Base-by-base conservation (phyloP, 2,329 filamentous ascomycete genomes). In the Stagonosporopsis rhizophila region DNA sequence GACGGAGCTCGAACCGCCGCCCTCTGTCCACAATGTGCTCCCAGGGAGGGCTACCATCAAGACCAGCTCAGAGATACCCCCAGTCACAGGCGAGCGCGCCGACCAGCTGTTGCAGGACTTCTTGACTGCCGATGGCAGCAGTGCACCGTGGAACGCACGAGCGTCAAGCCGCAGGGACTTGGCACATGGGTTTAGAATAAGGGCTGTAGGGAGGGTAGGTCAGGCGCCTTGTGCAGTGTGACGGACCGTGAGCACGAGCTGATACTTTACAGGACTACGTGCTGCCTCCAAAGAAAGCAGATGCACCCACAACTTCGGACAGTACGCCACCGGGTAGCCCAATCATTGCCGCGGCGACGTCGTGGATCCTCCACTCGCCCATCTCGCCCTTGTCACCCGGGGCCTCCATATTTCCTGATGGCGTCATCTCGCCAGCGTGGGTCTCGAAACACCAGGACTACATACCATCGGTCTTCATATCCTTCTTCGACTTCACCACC, bases 321-420 rank as follows among this genome's bases (percentile, higher is more conserved):
- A 72, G 80, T 47, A 80, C 80, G 45, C 70, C 83, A 83, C 56
- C 87, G 12, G 59, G 66, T 23, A 74, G 86, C 60, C 83, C 82
- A 65, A 84, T 84, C 32, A 79, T 77, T 58, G 78, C 82, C 51
- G 77, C 82, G 66, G 71, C 68, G 35, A 68, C 68, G 15, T 72
- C 70, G 44, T 78, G 77, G 56, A 80, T 87, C n/a, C 79, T 96
- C 4, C 94, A 98, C 75, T 98, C 95, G 12, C 91, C 93, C 1
- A 87, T 96, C 64, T 98, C 95, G 2, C 95, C 94, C 0, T 82
- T 98, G 27, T 95, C 90, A 35, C 92, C 93, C 3, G 84, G 84
- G 7, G 96, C 94, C 7, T 82, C 87, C 2, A 83, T 96, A 2
- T 98, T 95, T 71, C 93, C 94, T 7, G 95, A 98, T 77, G 95